phyloP scores from a whole-genome alignment of 805 yeast species.

The Saturnispora gosingensis region DNA sequence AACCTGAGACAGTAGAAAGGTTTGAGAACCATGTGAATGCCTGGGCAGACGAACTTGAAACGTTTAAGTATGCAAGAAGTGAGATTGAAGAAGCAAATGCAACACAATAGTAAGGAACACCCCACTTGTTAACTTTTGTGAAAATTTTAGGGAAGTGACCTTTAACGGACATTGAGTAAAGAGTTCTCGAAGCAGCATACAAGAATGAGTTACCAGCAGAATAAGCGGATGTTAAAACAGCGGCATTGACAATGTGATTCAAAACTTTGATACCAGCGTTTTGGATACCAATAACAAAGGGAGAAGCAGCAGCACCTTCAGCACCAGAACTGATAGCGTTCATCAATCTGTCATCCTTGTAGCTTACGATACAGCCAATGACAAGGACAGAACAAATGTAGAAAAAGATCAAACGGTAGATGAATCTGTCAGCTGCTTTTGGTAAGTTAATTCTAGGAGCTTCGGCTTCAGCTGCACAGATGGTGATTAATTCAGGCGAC shows the following conservation, averaged over 20 bases:
- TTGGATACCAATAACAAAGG: constrained; percentile 77
- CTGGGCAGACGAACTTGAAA: constrained; percentile 44
- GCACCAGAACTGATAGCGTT: constrained; percentile 38
- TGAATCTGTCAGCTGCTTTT: constrained; percentile 26
- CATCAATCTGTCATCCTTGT: constrained; percentile 33
- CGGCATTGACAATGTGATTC: constrained; percentile 72
- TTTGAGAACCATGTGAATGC: constrained; percentile 64
- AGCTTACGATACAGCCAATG: constrained; percentile 42
- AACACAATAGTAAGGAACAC: constrained; percentile 59
- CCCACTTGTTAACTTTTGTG: constrained; percentile 49
- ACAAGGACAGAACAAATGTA: constrained; percentile 29
- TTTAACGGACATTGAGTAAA: constrained; percentile 63
- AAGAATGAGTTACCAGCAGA: constrained; percentile 73
- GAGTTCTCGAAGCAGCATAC: constrained; percentile 64
- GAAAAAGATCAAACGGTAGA: constrained; percentile 26
- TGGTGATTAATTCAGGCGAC: constrained; percentile 25
- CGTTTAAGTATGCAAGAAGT: constrained; percentile 59
- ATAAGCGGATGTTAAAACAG: constrained; percentile 42
- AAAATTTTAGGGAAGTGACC: constrained; percentile 69
- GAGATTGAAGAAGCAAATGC: constrained; percentile 39
- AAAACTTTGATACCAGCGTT: constrained; percentile 57
- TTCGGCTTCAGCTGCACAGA: constrained; percentile 27
- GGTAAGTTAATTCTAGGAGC: constrained; percentile 27
- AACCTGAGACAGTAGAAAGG: constrained; percentile 59
- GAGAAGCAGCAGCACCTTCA: constrained; percentile 68